Conservation (phyloP, 371 early-diverging fungal genomes). For the Zancudomyces culisetae region DNA sequence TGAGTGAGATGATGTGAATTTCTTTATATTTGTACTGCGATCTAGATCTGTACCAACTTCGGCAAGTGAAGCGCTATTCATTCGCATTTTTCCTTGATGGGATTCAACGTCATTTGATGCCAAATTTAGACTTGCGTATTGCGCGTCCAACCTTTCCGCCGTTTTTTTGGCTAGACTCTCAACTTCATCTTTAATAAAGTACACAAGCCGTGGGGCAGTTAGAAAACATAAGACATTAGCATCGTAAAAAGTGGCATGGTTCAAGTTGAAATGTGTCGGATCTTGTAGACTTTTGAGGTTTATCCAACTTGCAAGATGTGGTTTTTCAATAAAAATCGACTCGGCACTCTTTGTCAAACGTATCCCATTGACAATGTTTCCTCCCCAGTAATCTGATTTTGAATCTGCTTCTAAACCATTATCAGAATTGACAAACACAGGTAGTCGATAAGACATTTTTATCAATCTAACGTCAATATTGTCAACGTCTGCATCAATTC, state of each 20-base stretch:
- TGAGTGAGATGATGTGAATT: background rate
- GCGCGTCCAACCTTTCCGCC: background rate
- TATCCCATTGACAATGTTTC: conserved; percentile 10
- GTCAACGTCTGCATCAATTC: conserved; percentile 22
- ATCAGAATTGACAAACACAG: conserved; percentile 11
- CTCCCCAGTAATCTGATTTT: background rate
- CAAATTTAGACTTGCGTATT: conserved; percentile 3
- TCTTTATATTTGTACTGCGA: background rate
- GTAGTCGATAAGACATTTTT: conserved; percentile 17
- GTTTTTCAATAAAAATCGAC: conserved; percentile 7
- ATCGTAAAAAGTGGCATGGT: conserved; percentile 15
- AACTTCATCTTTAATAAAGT: conserved; percentile 12
- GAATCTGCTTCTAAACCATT: background rate
- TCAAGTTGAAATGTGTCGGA: conserved; percentile 15
- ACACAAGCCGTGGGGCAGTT: conserved; percentile 26
- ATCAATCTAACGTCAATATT: conserved; percentile 22
- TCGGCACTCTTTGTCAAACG: conserved; percentile 6
- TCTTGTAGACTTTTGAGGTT: conserved; percentile 15
- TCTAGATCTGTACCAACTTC: background rate
- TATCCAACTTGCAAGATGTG: conserved; percentile 10
- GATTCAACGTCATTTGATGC: conserved; percentile 9
- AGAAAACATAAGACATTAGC: conserved; percentile 18
- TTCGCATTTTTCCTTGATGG: background rate
- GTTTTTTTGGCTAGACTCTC: background rate
- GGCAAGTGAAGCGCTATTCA: background rate